Base-by-base conservation (phyloP, 139 green algal species). In the Haematococcus lacustris region DNA sequence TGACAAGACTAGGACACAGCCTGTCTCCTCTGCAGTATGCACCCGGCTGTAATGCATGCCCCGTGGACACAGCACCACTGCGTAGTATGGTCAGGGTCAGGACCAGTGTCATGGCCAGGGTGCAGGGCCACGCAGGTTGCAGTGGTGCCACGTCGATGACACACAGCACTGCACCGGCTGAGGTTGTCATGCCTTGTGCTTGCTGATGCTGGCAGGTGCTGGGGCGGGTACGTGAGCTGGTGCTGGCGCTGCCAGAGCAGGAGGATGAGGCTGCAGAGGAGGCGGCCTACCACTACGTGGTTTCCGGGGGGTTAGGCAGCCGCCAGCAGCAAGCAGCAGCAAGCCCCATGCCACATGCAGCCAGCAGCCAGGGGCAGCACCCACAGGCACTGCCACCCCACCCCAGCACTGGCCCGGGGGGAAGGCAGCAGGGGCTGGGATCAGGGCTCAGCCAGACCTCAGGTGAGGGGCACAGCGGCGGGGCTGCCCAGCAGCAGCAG, bases 221-320 rank as follows among this genome's bases (percentile, higher is more conserved):
- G 25, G 50, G 26, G 0, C 53, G 67, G 30, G 35, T 83, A n/a
- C 76, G 76, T 40, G 71, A 78, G 59, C 47, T 35, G 13, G 66
- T 77, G 25, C 73, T 66, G 3, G 57, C 68, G 41, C 73, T 83
- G 66, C 73, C 78, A 47, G 74, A 79, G 34, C 2, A 17, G 3
- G 51, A 35, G 51, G 17, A 73, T 26, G 50, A 47, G 1, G 34
- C 70, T 3, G 65, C 38, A 28, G 74, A 71, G 17, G 60, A 39
- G n/a, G n/a, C 39, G 25, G 66, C 30, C 3, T 63, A 64, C 50
- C 51, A 34, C 4, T 43, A 34, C 32, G 65, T 73, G 5, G 37
- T 3, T 38, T 51, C 73, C n/a, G 9, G 33, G 35, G 3, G 3
- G 4, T 38, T 25, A 2, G 38, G 41, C 63, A 40, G 1, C 17